Evolutionary conservation across 176 grass and related monocot species (phyloP).

Genomic region (Saccharum spontaneum): DNA sequence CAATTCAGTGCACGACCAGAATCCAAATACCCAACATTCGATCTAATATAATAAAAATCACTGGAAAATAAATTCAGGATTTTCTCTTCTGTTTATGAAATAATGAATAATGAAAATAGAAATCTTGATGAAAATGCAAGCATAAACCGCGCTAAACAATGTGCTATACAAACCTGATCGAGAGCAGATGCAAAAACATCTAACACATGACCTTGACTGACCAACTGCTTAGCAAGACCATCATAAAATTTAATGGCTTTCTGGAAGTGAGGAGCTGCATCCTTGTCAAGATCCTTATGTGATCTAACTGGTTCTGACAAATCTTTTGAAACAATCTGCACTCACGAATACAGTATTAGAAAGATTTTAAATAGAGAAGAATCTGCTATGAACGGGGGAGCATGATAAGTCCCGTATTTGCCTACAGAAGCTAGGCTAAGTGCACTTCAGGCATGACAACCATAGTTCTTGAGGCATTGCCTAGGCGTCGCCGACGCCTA

Average conservation of each 20-base stretch:
- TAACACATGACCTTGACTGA: slow-evolving; percentile 85
- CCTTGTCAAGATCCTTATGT: slow-evolving; percentile 98
- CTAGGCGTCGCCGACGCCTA: no score
- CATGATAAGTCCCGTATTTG: not conserved
- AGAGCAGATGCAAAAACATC: slow-evolving; percentile 98
- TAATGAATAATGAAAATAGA: slow-evolving; percentile 4
- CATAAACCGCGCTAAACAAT: slow-evolving; percentile 12
- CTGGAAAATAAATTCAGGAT: not conserved
- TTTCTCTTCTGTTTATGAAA: not conserved
- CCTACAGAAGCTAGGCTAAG: not conserved
- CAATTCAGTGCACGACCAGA: not conserved
- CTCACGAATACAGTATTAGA: slow-evolving; percentile 11
- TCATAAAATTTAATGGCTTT: slow-evolving; percentile 97
- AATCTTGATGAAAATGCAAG: not conserved
- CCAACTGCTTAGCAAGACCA: slow-evolving; percentile 85
- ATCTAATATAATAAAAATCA: slow-evolving; percentile 19
- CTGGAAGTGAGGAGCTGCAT: slow-evolving; percentile 88
- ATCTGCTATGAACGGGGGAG: not conserved
- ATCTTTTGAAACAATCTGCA: slow-evolving; percentile 97
- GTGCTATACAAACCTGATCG: slow-evolving; percentile 75
- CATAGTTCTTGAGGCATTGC: no score
- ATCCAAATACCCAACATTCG: not conserved
- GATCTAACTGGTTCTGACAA: slow-evolving; percentile 92
- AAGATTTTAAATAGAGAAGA: slow-evolving; percentile 9
- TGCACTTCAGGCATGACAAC: not conserved